phyloP scores from a whole-genome alignment of 768 basidiomycete species.

The Tricholoma matsutake region DNA sequence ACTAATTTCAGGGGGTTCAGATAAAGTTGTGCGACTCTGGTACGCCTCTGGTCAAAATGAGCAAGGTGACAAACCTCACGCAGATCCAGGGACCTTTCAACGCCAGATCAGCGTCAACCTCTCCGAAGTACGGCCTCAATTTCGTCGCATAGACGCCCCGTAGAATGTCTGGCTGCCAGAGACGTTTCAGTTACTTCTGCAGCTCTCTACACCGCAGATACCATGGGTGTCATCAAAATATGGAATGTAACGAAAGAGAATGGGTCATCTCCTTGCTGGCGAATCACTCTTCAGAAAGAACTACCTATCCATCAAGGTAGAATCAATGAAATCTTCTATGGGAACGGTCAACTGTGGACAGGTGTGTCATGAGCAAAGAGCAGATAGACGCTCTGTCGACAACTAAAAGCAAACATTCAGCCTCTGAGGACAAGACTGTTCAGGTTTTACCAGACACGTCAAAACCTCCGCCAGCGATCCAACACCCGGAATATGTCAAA shows the following conservation, averaged over 20 bases:
- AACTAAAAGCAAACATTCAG: conserved; percentile 36
- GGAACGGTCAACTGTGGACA: conserved; percentile 82
- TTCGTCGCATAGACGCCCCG: conserved; percentile 83
- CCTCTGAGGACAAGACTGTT: conserved; percentile 86
- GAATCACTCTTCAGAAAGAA: conserved; percentile 49
- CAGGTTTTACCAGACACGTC: conserved; percentile 51
- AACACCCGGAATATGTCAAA: conserved; percentile 64
- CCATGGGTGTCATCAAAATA: conserved; percentile 83
- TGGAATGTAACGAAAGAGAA: conserved; percentile 64
- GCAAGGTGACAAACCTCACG: neutral
- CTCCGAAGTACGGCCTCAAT: conserved; percentile 62
- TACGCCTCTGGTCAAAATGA: conserved; percentile 33
- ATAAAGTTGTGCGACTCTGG: conserved; percentile 88
- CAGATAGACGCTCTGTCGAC: neutral
- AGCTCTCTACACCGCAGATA: conserved; percentile 81
- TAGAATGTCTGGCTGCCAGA: conserved; percentile 72
- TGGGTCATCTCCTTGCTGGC: conserved; percentile 42
- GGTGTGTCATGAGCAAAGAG: conserved; percentile 42
- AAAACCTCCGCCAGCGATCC: conserved; percentile 49
- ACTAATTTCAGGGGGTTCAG: conserved; percentile 85
- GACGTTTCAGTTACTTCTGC: conserved; percentile 41
- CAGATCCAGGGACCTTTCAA: conserved; percentile 58
- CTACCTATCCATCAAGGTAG: conserved; percentile 76
- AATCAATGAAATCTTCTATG: conserved; percentile 69
- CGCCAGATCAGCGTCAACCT: conserved; percentile 35